Conservation (phyloP, 2,329 filamentous ascomycete species). For the Didymella pinodella region DNA sequence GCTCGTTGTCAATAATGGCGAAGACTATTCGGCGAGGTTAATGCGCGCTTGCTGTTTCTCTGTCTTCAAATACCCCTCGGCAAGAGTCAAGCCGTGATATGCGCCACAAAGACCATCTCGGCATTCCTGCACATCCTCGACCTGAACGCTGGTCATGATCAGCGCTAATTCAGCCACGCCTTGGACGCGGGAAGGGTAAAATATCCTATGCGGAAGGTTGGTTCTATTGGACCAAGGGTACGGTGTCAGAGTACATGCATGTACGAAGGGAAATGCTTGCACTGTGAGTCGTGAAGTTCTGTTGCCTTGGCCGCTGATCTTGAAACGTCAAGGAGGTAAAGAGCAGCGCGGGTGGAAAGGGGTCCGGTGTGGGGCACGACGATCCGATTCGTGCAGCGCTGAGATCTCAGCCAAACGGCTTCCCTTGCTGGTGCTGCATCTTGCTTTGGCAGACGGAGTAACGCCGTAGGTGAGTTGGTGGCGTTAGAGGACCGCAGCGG, state of each 20-base stretch:
- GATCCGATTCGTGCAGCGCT: constrained; percentile 45
- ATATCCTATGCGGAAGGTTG: constrained; percentile 7
- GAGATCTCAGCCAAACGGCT: constrained; percentile 47
- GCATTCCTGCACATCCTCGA: constrained; percentile 22
- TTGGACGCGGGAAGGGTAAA: constrained; percentile 21
- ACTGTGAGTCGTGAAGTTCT: constrained; percentile 15
- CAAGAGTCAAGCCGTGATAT: constrained; percentile 26
- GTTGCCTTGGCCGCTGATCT: constrained; percentile 15
- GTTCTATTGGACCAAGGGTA: constrained; percentile 15
- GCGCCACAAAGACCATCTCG: constrained; percentile 33
- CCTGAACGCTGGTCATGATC: constrained; percentile 14
- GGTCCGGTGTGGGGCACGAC: constrained; percentile 41
- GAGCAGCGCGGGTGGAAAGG: constrained; percentile 25
- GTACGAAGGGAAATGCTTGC: constrained; percentile 12
- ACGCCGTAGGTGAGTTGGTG: constrained; percentile 14
- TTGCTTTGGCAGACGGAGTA: constrained; percentile 28
- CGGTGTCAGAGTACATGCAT: constrained; percentile 7
- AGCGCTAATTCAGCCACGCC: constrained; percentile 12
- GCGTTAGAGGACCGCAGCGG: constrained; percentile 2
- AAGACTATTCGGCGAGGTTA: constrained; percentile 41
- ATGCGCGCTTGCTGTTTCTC: constrained; percentile 26
- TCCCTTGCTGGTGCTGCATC: constrained; percentile 42
- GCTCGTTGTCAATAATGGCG: constrained; percentile 28
- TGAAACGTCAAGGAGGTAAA: constrained; percentile 29
- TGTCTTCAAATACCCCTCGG: constrained; percentile 28